Percentiles rank a stretch among this genome's conserved stretches.
Evolutionary conservation across 208 protist species (phyloP).

Genomic region (Strigomonas galati): DNA sequence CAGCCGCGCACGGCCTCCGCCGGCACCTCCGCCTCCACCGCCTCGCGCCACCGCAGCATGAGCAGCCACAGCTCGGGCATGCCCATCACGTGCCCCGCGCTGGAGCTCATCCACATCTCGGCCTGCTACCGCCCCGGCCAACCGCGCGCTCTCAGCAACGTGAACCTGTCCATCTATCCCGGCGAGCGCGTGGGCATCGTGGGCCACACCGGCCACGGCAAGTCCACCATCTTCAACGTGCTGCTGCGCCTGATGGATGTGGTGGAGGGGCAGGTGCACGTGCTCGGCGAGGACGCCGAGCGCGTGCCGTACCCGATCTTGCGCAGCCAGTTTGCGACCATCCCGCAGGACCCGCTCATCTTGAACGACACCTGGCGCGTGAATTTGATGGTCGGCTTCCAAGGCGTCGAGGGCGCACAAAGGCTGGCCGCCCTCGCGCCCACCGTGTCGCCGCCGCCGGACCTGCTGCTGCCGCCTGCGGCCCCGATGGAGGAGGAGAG

Average conservation of each 20-base stretch:
- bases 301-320: slow-evolving; percentile 88
- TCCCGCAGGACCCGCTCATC: slow-evolving; percentile 96
- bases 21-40: no score
- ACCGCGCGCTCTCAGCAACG: slow-evolving; percentile 42
- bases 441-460: slow-evolving; percentile 5
- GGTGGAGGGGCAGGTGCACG: slow-evolving; percentile 56
- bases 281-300: slow-evolving; percentile 91
- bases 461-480: not conserved
- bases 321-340: slow-evolving; percentile 92
- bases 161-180: slow-evolving; percentile 44
- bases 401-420: slow-evolving; percentile 5
- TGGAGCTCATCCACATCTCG: slow-evolving; percentile 58
- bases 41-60: not conserved
- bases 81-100: slow-evolving; percentile 22
- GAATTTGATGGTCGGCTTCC: slow-evolving; percentile 84
- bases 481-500: not conserved
- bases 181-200: slow-evolving; percentile 55
- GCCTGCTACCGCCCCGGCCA: slow-evolving; percentile 50
- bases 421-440: not conserved
- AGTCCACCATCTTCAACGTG: slow-evolving; percentile 60
- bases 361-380: slow-evolving; percentile 91
- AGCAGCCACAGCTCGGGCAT: slow-evolving; percentile 4
- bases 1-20: no score
- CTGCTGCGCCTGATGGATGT: slow-evolving; percentile 80
- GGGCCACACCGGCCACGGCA: slow-evolving; percentile 62